Evolutionary conservation across 495 filamentous ascomycete genomes (phyloP), one percentile per base, ranked within the genome.

Genomic region (Penicillium pulvis): DNA sequence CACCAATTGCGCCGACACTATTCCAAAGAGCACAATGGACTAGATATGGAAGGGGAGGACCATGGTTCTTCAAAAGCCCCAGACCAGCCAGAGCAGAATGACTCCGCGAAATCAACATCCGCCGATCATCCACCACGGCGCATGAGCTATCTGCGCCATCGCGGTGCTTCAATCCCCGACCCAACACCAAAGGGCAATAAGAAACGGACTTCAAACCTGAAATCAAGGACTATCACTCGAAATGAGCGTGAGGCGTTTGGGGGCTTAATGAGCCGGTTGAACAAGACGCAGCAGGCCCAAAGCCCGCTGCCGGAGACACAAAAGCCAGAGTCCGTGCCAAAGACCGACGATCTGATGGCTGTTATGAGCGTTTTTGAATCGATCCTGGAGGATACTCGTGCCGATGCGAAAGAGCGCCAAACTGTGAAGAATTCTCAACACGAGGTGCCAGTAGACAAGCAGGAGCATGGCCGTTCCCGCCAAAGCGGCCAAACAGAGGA

Each of bases 101-200:
- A 12, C 33, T 23, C 6, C 33, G 23, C 33, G 19, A 28, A 20
- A 52, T 24, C 55, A 33, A 26, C 46, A 30, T 5, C 41, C 9
- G 14, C 12, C 7, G 26, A 16, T 36, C 36, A 23, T 28, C 45
- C 33, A 39, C 20, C 17, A 26, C n/a, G 17, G 5, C 56, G 45
- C 23, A 60, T 9, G 52, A 75, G 69, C 51, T 74, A 63, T 48
- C 41, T 77, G 2, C 69, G 61, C 16, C 61, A 56, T 50, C 68
- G 64, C 20, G 68, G 67, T 33, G 64, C 63, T 28, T 52, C 63
- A 6, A 26, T 59, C 0, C 43, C 64, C 30, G 17, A 26, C 11
- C 28, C 16, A 47, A 46, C 54, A 3, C 9, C 42, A 3, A 41
- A 42, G 9, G 17, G 24, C 1, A 19, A 28, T 9, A 47, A 31